Base-by-base conservation (phyloP, 2,329 filamentous ascomycete genomes). In the Aspergillus melleus region DNA sequence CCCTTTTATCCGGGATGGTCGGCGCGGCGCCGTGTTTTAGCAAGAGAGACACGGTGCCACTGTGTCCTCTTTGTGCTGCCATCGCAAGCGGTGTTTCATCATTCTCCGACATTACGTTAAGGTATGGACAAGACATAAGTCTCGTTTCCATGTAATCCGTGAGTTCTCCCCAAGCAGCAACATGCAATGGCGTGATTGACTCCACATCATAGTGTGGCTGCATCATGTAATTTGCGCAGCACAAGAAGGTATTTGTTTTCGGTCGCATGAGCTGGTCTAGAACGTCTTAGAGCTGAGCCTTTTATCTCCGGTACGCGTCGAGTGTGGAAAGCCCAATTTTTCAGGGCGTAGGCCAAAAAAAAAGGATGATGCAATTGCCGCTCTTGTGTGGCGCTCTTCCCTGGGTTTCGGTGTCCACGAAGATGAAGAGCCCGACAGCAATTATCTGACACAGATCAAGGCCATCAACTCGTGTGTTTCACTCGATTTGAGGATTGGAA, bases 331-430 rank as follows among this genome's bases (percentile, higher is more conserved):
- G 53, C 54, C 65, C 58, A 66, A 22, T 66, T 61, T 6, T 19
- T 14, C 4, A 62, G 55, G 42, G 64, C 64, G 22, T 66, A 67
- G 44, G 63, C 59, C 2, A 67, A 19, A 19, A 67, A 19, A 19
- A 67, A 64, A 19, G 64, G 64, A 22, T 56, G 62, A n/a, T 61
- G 36, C 6, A 66, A 49, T 19, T 54, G 55, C 3, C 14, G 6
- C 11, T 32, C 8, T 32, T 9, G 6, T 32, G 16, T 44, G n/a
- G 14, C 39, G n/a, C 39, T 44, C 6, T 14, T 12, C 39, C 30
- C 30, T 9, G 11, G 30, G 9, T 12, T 32, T 44, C 10, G 16
- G 14, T 12, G 14, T 60, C 53, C 20, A 65, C 20, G 47, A 36
- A 29, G 54, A 50, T 20, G 42, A 16, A 39, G 58, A 58, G 11